These are phyloP conservation scores for Thielaviopsis euricoi DNA, from an alignment of 2,329 filamentous ascomycete genomes.

Conservation along the genomic window DNA sequence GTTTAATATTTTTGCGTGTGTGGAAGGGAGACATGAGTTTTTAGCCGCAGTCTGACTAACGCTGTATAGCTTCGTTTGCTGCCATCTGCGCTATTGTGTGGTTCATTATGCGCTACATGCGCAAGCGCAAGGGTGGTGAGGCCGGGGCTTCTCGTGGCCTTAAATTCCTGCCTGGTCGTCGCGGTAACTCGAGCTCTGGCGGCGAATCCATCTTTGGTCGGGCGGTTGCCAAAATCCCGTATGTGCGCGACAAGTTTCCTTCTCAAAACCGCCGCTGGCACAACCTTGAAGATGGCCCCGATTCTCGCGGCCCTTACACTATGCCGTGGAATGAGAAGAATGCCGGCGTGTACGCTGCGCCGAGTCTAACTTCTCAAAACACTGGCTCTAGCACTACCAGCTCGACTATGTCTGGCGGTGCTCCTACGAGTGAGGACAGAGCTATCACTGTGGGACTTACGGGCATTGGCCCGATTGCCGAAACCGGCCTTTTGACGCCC, in stretches of 20 bases:
- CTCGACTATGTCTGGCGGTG: neutral
- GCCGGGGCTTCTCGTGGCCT: neutral
- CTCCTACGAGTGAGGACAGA: neutral
- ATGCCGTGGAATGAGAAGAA: neutral
- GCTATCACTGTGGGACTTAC: neutral
- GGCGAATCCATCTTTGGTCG: neutral
- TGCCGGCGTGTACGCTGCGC: neutral
- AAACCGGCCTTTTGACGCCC: neutral
- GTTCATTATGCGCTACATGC: slow-evolving; percentile 8
- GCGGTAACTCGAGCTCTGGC: neutral
- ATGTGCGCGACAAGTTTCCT: neutral
- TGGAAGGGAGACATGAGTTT: too few relatives aligned
- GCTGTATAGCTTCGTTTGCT: slow-evolving; percentile 2
- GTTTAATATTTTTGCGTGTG: neutral
- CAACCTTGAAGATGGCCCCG: slow-evolving; percentile 5
- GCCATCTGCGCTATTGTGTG: slow-evolving; percentile 3
- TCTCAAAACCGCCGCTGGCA: neutral
- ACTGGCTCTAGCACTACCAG: neutral
- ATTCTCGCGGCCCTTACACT: neutral
- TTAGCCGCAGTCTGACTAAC: neutral
- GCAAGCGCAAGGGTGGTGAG: neutral
- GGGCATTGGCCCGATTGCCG: neutral
- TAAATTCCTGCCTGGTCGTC: neutral
- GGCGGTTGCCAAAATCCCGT: slow-evolving; percentile 5
- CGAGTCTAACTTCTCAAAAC: neutral